Evolutionary conservation across 2,329 filamentous ascomycete species (phyloP).

Genomic region (Dothideomycetidae sp.): DNA sequence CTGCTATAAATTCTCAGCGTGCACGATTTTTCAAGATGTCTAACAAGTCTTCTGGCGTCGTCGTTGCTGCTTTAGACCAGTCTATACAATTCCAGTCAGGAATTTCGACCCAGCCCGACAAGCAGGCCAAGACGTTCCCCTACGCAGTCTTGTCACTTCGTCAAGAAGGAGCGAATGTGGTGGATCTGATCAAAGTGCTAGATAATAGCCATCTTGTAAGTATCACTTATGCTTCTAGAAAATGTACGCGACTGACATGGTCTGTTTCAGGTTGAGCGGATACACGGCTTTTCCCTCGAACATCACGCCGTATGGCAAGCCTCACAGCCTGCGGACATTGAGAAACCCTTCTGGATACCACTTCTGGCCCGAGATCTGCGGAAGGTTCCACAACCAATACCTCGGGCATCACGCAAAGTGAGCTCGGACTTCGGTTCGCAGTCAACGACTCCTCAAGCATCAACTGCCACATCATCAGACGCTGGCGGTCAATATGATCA

Average conservation of each 20-base stretch:
- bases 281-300: slow-evolving; percentile 40
- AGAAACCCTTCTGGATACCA: slow-evolving; percentile 35
- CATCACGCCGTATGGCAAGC: slow-evolving; percentile 38
- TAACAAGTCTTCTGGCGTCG: slow-evolving; percentile 28
- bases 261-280: slow-evolving; percentile 29
- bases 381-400: slow-evolving; percentile 32
- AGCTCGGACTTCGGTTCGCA: slow-evolving; percentile 13
- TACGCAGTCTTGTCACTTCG: slow-evolving; percentile 38
- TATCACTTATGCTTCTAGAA: too few relatives aligned
- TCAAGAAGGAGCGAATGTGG: slow-evolving; percentile 30
- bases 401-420: slow-evolving; percentile 14
- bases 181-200: slow-evolving; percentile 28
- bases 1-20: slow-evolving; percentile 31
- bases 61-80: slow-evolving; percentile 36
- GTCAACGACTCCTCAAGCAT: slow-evolving; percentile 22
- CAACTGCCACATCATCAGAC: slow-evolving; percentile 26
- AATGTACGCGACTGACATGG: too few relatives aligned
- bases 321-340: slow-evolving; percentile 30
- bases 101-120: neutral
- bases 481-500: slow-evolving; percentile 21
- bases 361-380: slow-evolving; percentile 37
- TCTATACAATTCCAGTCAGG: slow-evolving; percentile 27
- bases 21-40: slow-evolving; percentile 35
- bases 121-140: slow-evolving; percentile 27
- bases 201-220: slow-evolving; percentile 31